A percentile compares a stretch with the other conserved stretches of the same genome.
These are phyloP conservation scores for Clarireedia hainanense DNA, from an alignment of 2,329 filamentous ascomycete genomes.

Conservation along the genomic window DNA sequence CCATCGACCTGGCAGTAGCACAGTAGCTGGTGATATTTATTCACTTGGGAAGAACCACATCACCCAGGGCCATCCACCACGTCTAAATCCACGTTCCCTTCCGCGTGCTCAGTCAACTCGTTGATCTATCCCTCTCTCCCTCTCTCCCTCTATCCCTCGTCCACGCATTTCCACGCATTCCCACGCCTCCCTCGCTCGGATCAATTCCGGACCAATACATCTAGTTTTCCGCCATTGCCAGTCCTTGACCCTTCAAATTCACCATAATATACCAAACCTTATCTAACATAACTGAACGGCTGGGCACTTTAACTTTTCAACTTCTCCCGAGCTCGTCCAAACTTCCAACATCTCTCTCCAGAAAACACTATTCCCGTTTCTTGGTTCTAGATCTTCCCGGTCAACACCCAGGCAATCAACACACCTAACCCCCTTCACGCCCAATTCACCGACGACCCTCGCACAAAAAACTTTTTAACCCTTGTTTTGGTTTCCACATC, in stretches of 20 bases:
- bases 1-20: no score
- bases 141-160: neutral
- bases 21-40: no score
- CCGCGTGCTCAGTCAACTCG: neutral
- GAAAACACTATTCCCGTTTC: neutral
- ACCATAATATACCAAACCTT: neutral
- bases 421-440: neutral
- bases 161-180: neutral
- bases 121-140: neutral
- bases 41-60: no score
- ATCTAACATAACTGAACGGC: neutral
- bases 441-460: neutral
- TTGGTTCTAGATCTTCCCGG: neutral
- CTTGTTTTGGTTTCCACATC: constrained; percentile 1
- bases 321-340: neutral
- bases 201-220: constrained; percentile 3
- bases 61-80: no score
- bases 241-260: neutral
- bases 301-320: no score
- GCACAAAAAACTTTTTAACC: neutral
- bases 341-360: neutral
- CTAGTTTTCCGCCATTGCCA: neutral
- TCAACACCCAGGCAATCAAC: neutral
- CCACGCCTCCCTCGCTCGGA: neutral
- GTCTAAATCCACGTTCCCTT: no score